A percentile compares a stretch with the other conserved stretches of the same genome.
Evolutionary conservation across 2,329 filamentous ascomycete species (phyloP).

Genomic region (Rutstroemia sp.): DNA sequence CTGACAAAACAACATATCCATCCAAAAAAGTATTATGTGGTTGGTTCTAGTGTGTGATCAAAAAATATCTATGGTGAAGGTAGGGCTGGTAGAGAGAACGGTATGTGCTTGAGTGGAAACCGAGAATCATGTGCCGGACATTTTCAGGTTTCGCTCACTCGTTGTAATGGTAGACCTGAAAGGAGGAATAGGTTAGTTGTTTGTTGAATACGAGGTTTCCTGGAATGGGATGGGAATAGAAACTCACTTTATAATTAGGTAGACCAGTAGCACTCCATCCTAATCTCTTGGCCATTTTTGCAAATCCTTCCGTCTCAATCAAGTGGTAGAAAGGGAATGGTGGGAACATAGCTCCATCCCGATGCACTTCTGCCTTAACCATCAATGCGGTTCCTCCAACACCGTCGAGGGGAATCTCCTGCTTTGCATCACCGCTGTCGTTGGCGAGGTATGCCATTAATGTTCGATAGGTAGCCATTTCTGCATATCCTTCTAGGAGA

Average conservation of each 20-base stretch:
- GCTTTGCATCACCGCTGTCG: conserved; percentile 47
- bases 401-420: conserved; percentile 75
- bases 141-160: conserved; percentile 46
- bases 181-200: background rate
- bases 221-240: conserved; percentile 21
- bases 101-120: background rate
- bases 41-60: background rate
- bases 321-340: conserved; percentile 94
- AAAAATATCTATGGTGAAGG: conserved; percentile 8
- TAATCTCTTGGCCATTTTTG: conserved; percentile 87
- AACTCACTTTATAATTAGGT: conserved; percentile 84
- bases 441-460: conserved; percentile 80
- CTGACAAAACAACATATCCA: background rate
- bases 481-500: conserved; percentile 83
- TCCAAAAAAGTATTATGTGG: background rate
- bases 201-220: background rate
- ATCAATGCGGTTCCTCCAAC: conserved; percentile 88
- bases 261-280: conserved; percentile 83
- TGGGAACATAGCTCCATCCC: conserved; percentile 98
- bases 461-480: conserved; percentile 85
- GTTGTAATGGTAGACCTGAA: conserved; percentile 81
- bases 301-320: conserved; percentile 96
- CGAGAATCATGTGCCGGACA: conserved; percentile 6
- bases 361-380: conserved; percentile 94
- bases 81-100: background rate